Evolutionary conservation across 1,284 basidiomycete genomes (phyloP), one percentile per base, ranked within the genome.

Genomic region (Naganishia sp.): DNA sequence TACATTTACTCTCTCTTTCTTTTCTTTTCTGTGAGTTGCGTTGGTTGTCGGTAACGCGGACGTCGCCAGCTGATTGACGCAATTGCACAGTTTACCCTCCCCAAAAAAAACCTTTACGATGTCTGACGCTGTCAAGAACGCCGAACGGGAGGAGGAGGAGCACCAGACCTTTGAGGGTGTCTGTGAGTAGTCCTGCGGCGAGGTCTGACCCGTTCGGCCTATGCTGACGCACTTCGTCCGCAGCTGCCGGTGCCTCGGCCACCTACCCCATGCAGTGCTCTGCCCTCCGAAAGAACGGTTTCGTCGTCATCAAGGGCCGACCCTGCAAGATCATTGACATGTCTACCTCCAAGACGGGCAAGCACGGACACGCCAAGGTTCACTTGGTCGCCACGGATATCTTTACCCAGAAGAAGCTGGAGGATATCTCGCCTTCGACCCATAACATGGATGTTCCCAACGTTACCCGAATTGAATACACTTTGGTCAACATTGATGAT

Each of bases 321-420:
- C 95, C 95, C 72, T 99, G 95, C 92, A 98, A 98, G 86, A 95
- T 96, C 82, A 88, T 94, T 75, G 93, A 94, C 77, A 99, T 99
- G 95, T 97, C 94, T 72, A 99, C 96, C 84, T 99, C 95, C 80
- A 99, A 99, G 87, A 96, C 93, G 63, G 94, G 79, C 69, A 94
- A 94, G 88, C 95, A 98, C 86, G 95, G 95, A 78, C 96, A 99
- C 85, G 95, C 96, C 82, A 99, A 99, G 85, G 95, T 98, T 79
- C 93, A 99, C 84, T 86, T 99, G 74, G 87, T 98, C 77, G 96
- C 88, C 80, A 90, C 90, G 79, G 96, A 99, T 84, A 95, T 96
- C 82, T 96, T 96, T 86, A 96, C 93, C 73, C 86, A 86, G 76
- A 94, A 94, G 86, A 96, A 96, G 85, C 75, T 92, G 81, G 95